Evolutionary conservation across 2,329 filamentous ascomycete genomes (phyloP), one percentile per base, ranked within the genome.

Genomic region (Aspergillus flavus): DNA sequence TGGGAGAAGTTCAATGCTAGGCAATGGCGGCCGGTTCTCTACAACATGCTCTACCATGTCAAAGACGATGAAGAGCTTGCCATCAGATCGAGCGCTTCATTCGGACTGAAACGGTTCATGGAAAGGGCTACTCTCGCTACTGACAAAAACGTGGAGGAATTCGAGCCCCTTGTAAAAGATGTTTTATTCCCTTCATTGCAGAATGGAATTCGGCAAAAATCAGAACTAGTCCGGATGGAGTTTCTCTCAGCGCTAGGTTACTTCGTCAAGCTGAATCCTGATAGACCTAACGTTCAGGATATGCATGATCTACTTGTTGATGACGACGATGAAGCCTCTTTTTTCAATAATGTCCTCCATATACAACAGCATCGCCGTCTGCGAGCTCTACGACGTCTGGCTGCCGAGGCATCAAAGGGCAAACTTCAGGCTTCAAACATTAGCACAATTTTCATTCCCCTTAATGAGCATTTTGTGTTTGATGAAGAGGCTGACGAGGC

Each of bases 391-490:
- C 89, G 91, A 63, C 85, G 92, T 61, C 83, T 99, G 14, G 89
- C 91, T 61, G 81, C 85, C 10, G 89, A 90, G 66, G 91, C 92
- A 61, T 77, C 82, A 11, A 84, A 84, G 61, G 84, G 86, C 14
- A 83, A 87, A 56, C 82, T 99, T 63, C 86, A 86, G 65, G 91
- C 92, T 71, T 87, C 88, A 58, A 96, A 96, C 71, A 84, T 96
- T 66, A 89, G 90, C 63, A 90, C 94, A 21, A 91, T 97, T 72
- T 92, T 98, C 73, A 87, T 99, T 46, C 96, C 95, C 0, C 83
- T 99, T 23, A 84, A 98, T 11, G 95, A 99, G 74, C 94, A 97
- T 74, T 98, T 97, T 73, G 90, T 97, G 28, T 94, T 97, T 73
- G 91, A 93, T 63, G 88, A 91, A 64, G 87, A 86, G 5, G 91